Evolutionary conservation across 2,329 filamentous ascomycete genomes (phyloP).

Genomic region (Curvularia lunata): DNA sequence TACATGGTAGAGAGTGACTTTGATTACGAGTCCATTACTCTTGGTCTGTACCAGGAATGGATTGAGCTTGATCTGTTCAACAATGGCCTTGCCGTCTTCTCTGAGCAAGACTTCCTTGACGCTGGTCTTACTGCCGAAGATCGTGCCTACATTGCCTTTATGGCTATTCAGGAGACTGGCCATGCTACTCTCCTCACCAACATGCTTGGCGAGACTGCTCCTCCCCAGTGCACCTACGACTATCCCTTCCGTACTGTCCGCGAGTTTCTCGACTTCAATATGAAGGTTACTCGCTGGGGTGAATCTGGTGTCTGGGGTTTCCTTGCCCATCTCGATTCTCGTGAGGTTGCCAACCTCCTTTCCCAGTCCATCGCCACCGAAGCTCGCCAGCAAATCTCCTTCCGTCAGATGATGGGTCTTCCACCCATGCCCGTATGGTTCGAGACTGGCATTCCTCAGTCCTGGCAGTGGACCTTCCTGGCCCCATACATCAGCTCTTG

Average conservation of each 20-base stretch:
- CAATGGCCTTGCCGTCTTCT: constrained; percentile 73
- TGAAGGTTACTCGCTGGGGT: constrained; percentile 82
- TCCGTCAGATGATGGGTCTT: constrained; percentile 80
- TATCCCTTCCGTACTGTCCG: constrained; percentile 77
- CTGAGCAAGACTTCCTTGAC: constrained; percentile 70
- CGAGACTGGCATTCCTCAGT: constrained; percentile 78
- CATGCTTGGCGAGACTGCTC: constrained; percentile 74
- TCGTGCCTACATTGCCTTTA: constrained; percentile 73
- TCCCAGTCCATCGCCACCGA: constrained; percentile 79
- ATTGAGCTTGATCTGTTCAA: constrained; percentile 86
- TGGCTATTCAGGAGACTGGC: constrained; percentile 77
- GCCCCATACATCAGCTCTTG: constrained; percentile 83
- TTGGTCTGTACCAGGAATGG: constrained; percentile 82
- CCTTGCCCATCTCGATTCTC: constrained; percentile 76
- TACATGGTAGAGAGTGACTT: constrained; percentile 83
- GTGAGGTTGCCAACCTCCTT: constrained; percentile 74
- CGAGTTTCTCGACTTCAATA: constrained; percentile 83
- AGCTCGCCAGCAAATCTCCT: constrained; percentile 82
- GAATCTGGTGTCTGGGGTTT: constrained; percentile 84
- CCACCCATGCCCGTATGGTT: constrained; percentile 87
- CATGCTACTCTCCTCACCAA: constrained; percentile 79
- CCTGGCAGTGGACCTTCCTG: constrained; percentile 82
- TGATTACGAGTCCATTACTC: constrained; percentile 77
- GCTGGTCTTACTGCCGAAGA: constrained; percentile 73
- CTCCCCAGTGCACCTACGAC: constrained; percentile 79